Evolutionary conservation across 805 yeast genomes (phyloP), one percentile per base, ranked within the genome.

Genomic region (Candida jianshihensis): DNA sequence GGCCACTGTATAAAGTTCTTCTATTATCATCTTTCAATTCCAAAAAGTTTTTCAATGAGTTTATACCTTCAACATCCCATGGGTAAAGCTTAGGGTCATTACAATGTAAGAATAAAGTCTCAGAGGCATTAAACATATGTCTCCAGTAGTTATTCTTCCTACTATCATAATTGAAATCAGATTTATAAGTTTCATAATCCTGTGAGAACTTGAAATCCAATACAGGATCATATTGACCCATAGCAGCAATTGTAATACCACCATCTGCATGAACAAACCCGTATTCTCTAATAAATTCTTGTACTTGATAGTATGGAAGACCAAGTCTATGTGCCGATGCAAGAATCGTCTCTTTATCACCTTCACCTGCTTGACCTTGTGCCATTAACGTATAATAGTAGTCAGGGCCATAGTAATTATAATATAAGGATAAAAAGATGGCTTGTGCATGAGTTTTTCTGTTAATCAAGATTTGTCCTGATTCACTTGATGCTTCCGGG

Each of bases 321-420:
- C 59, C 56, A 20, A 70, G 59, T 11, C 70, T 71, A 21, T 68
- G 65, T 2, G 86, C 81, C 1, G 87, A 84, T 0, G 87, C 84
- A 36, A 79, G 63, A 41, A 80, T 79, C 0, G 90, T 81, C 46
- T 82, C 90, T 50, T 82, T 83, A 53, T 83, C 90, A 34, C 90
- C 92, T 59, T 80, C 86, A n/a, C 92, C 92, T 4, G 72, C 73
- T 27, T 67, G 68, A 25, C 81, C 80, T 54, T 76, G 77, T 3
- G 81, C 64, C 28, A 80, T 60, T 32, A 80, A 59, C 3, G 75
- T 76, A 51, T 78, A 80, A 53, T 69, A 80, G 37, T 71, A 64
- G n/a, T 66, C 64, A 4, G 80, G 81, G 0, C 83, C 83, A 48
- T 71, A 74, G 28, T 71, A 52, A 47, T 78, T 78, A 50, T 81